A percentile compares a stretch with the other conserved stretches of the same genome.
These are phyloP conservation scores for Cercospora janseana DNA, from an alignment of 2,329 filamentous ascomycete species.

Conservation along the genomic window DNA sequence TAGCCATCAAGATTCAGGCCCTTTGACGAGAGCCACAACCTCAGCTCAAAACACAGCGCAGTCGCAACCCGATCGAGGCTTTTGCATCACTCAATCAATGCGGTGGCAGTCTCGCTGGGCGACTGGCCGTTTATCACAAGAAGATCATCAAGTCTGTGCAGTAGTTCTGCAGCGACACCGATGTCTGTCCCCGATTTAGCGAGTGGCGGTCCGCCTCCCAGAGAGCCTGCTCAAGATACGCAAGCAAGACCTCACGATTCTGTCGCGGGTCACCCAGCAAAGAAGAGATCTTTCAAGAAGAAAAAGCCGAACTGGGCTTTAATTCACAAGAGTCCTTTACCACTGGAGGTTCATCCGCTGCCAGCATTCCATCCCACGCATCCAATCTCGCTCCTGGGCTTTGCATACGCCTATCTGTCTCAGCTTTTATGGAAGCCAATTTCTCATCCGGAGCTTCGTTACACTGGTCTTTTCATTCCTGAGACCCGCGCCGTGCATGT, in stretches of 20 bases:
- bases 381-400: conserved; percentile 79
- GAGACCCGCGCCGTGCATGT: conserved; percentile 82
- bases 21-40: no score
- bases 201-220: conserved; percentile 12
- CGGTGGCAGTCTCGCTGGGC: no score
- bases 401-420: conserved; percentile 72
- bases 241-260: background rate
- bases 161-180: no score
- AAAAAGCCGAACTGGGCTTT: conserved; percentile 62
- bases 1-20: no score
- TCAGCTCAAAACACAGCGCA: no score
- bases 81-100: no score
- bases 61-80: no score
- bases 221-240: conserved; percentile 3
- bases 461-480: conserved; percentile 76
- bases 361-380: conserved; percentile 90
- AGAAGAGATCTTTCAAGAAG: conserved; percentile 28
- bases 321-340: conserved; percentile 78
- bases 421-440: conserved; percentile 66
- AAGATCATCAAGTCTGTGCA: no score
- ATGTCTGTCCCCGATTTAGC: background rate
- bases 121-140: no score
- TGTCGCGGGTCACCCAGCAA: conserved; percentile 5
- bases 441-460: conserved; percentile 62
- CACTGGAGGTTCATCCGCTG: conserved; percentile 77